Conservation (phyloP, 805 yeast genomes). For the Lipomyces chichibuensis region DNA sequence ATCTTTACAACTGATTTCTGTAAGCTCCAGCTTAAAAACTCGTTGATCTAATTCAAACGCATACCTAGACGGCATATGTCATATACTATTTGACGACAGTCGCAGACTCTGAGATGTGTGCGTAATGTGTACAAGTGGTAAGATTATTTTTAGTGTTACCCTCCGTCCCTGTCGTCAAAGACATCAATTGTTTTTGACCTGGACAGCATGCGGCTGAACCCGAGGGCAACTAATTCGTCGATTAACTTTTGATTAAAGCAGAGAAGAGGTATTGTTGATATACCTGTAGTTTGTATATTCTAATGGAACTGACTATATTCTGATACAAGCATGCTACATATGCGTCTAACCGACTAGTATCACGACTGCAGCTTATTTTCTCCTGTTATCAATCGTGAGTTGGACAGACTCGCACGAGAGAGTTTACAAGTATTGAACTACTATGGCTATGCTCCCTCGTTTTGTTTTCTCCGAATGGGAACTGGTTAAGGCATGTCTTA, state of each 20-base stretch:
- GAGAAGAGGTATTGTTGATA: too few species aligned
- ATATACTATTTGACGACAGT: background rate
- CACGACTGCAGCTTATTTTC: background rate
- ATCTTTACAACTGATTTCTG: slow-evolving; percentile 74
- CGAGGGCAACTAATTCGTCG: too few species aligned
- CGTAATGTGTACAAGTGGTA: too few species aligned
- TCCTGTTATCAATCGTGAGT: background rate
- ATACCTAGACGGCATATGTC: slow-evolving; percentile 24
- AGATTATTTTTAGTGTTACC: too few species aligned
- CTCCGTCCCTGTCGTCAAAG: too few species aligned
- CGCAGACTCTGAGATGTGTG: background rate
- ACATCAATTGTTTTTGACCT: too few species aligned
- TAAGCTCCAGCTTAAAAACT: background rate
- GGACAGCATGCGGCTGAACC: too few species aligned
- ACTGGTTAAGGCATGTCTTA: background rate
- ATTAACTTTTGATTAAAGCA: too few species aligned
- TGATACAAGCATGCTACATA: background rate
- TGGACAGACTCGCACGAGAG: too few species aligned
- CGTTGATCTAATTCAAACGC: background rate
- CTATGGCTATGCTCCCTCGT: background rate
- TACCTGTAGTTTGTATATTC: background rate
- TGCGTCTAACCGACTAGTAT: background rate
- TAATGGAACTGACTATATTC: background rate
- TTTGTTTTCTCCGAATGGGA: background rate
- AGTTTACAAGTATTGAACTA: background rate